phyloP scores from a whole-genome alignment of 108 stramenopile species.

The Cyclotella sp. region DNA sequence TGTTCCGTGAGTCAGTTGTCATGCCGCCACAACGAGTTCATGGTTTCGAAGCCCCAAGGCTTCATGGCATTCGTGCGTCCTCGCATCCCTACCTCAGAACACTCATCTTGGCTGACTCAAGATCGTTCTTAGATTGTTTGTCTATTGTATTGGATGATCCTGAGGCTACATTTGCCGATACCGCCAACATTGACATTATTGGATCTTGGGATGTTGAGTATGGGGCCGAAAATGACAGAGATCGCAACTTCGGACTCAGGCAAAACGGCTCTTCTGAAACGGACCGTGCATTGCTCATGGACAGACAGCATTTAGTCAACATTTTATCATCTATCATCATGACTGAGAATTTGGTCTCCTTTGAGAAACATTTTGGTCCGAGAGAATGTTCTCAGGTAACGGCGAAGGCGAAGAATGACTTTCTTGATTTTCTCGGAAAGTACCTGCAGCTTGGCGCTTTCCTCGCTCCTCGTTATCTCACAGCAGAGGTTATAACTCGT shows the following conservation, averaged over 20 bases:
- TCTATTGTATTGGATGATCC: slow-evolving; percentile 78
- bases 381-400: slow-evolving; percentile 31
- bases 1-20: slow-evolving; percentile 49
- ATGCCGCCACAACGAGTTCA: slow-evolving; percentile 19
- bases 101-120: slow-evolving; percentile 76
- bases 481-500: slow-evolving; percentile 62
- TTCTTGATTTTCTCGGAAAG: slow-evolving; percentile 85
- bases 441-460: slow-evolving; percentile 74
- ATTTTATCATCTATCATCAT: slow-evolving; percentile 72
- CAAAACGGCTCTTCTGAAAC: slow-evolving; percentile 3
- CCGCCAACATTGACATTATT: slow-evolving; percentile 38
- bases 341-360: slow-evolving; percentile 36
- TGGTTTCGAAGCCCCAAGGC: slow-evolving; percentile 4
- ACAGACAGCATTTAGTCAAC: slow-evolving; percentile 62
- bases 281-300: slow-evolving; percentile 45
- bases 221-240: slow-evolving; percentile 21
- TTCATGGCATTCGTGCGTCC: slow-evolving; percentile 53
- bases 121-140: slow-evolving; percentile 76
- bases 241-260: neutral
- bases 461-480: slow-evolving; percentile 61
- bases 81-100: slow-evolving; percentile 78
- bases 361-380: slow-evolving; percentile 26
- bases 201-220: slow-evolving; percentile 65
- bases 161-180: slow-evolving; percentile 48
- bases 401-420: slow-evolving; percentile 50